phyloP scores from a whole-genome alignment of 1,284 basidiomycete species.

The Amylostereum areolatum region DNA sequence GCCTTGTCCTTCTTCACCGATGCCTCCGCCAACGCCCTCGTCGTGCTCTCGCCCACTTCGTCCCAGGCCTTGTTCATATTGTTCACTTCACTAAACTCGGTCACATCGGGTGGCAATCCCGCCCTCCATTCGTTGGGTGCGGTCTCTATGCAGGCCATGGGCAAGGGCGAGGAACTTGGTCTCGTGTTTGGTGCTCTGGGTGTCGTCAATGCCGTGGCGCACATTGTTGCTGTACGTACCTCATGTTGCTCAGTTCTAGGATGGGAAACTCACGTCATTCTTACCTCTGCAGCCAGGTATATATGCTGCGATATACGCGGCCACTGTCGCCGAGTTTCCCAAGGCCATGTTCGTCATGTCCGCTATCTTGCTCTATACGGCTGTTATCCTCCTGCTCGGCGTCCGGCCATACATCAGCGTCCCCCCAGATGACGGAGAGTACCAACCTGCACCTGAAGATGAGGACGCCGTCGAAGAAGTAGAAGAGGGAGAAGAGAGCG shows the following conservation, averaged over 20 bases:
- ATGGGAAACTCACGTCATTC: background rate
- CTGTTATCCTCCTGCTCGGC: slow-evolving; percentile 19
- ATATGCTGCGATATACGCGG: slow-evolving; percentile 42
- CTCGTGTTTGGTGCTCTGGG: slow-evolving; percentile 47
- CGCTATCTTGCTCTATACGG: slow-evolving; percentile 30
- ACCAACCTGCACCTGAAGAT: background rate
- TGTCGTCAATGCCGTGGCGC: slow-evolving; percentile 40
- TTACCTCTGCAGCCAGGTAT: slow-evolving; percentile 32
- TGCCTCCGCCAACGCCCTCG: slow-evolving; percentile 14
- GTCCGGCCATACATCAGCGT: slow-evolving; percentile 12
- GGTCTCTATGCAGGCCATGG: slow-evolving; percentile 40
- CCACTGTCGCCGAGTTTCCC: slow-evolving; percentile 40
- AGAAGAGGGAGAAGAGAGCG: background rate
- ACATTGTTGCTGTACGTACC: slow-evolving; percentile 38
- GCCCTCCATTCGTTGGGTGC: slow-evolving; percentile 43
- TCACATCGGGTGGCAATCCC: slow-evolving; percentile 44
- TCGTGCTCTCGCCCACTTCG: slow-evolving; percentile 22
- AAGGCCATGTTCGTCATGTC: slow-evolving; percentile 45
- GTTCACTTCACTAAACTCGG: slow-evolving; percentile 19
- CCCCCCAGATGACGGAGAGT: slow-evolving; percentile 1
- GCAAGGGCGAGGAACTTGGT: slow-evolving; percentile 37
- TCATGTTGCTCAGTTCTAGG: background rate
- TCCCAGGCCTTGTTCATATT: slow-evolving; percentile 40
- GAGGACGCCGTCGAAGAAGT: background rate
- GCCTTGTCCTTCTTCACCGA: slow-evolving; percentile 38